Evolutionary conservation across 2,329 filamentous ascomycete genomes (phyloP).

Genomic region (Rhytidhysteron rufulum): DNA sequence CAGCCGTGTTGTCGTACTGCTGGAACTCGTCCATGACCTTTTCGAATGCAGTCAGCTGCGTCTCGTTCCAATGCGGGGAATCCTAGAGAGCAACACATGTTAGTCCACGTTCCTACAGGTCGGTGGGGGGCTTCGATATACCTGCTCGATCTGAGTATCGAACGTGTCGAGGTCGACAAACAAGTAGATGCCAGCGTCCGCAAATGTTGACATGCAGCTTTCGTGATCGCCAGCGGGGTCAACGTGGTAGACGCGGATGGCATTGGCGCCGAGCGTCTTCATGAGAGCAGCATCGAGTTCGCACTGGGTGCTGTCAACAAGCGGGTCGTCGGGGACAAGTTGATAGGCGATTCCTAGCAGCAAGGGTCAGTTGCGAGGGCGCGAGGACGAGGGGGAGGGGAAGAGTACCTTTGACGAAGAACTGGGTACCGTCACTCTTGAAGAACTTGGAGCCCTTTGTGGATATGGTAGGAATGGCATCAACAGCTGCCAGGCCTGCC

Average conservation of each 20-base stretch:
- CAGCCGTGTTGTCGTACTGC: slow-evolving; percentile 73
- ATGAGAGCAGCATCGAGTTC: slow-evolving; percentile 70
- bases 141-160: slow-evolving; percentile 62
- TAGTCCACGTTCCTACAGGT: too few species aligned
- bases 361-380: neutral
- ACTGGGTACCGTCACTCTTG: slow-evolving; percentile 73
- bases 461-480: slow-evolving; percentile 54
- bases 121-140: too few species aligned
- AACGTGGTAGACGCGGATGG: slow-evolving; percentile 86
- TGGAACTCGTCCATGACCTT: slow-evolving; percentile 75
- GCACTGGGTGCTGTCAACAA: slow-evolving; percentile 73
- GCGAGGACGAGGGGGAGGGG: neutral
- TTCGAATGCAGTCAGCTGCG: slow-evolving; percentile 64
- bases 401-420: slow-evolving; percentile 71
- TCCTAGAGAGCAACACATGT: slow-evolving; percentile 46
- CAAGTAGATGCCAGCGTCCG: slow-evolving; percentile 76
- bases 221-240: slow-evolving; percentile 67
- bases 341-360: slow-evolving; percentile 68
- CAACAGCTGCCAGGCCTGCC: slow-evolving; percentile 30
- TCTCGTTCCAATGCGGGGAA: slow-evolving; percentile 66
- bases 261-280: slow-evolving; percentile 75
- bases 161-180: slow-evolving; percentile 76
- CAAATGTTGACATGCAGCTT: slow-evolving; percentile 77
- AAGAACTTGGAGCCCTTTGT: slow-evolving; percentile 80
- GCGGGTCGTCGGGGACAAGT: slow-evolving; percentile 66